A percentile compares a stretch with the other conserved stretches of the same genome.
Conservation (phyloP, 1,284 basidiomycete species). For the Cutaneotrichosporon dermatis region DNA sequence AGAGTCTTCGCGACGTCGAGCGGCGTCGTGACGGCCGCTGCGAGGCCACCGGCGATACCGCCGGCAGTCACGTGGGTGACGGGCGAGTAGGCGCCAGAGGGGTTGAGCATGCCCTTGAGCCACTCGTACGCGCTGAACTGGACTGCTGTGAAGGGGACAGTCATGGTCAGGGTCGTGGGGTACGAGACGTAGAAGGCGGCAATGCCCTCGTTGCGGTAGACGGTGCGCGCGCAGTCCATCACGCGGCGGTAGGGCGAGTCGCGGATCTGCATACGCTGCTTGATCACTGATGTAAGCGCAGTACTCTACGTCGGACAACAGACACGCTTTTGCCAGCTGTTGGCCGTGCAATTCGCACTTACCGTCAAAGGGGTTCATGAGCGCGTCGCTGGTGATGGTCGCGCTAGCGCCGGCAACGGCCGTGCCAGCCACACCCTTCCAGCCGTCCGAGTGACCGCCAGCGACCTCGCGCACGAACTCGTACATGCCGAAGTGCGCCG, state of each 20-base stretch:
- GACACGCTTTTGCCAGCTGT: no score
- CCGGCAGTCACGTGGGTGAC: slow-evolving; percentile 85
- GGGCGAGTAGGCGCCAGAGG: slow-evolving; percentile 80
- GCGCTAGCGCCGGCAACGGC: slow-evolving; percentile 91
- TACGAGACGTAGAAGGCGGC: slow-evolving; percentile 96
- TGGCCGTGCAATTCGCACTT: slow-evolving; percentile 30
- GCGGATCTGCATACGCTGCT: slow-evolving; percentile 98
- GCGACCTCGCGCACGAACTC: slow-evolving; percentile 90
- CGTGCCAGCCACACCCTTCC: slow-evolving; percentile 50
- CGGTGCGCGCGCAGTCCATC: slow-evolving; percentile 67
- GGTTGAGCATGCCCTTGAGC: slow-evolving; percentile 82
- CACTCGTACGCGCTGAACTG: slow-evolving; percentile 98
- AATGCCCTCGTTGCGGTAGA: slow-evolving; percentile 82
- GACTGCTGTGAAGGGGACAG: slow-evolving; percentile 95
- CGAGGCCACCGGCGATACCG: slow-evolving; percentile 86
- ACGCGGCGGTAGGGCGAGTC: slow-evolving; percentile 85
- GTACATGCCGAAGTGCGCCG: slow-evolving; percentile 95
- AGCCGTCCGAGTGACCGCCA: slow-evolving; percentile 59
- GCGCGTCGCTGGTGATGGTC: slow-evolving; percentile 89
- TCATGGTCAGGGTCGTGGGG: slow-evolving; percentile 94
- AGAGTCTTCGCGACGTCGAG: slow-evolving; percentile 89
- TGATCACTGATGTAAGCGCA: slow-evolving; percentile 66
- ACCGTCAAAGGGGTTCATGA: slow-evolving; percentile 99
- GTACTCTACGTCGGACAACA: no score
- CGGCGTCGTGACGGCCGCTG: slow-evolving; percentile 92